Conservation (phyloP, 495 filamentous ascomycete genomes). For the Patellaria atrata region DNA sequence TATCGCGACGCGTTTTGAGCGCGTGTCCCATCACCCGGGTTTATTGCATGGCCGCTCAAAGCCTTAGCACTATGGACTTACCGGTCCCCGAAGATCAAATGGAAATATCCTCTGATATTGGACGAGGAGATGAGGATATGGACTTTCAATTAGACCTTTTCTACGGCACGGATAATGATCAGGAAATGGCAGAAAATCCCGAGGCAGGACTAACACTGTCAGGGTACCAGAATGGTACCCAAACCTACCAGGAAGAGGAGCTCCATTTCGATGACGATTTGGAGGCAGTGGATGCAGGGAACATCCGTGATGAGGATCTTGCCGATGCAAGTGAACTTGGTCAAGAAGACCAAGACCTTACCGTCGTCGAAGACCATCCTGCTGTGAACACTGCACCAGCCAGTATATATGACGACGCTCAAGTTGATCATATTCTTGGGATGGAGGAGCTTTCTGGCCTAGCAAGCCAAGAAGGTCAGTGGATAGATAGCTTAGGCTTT, state of each 20-base stretch:
- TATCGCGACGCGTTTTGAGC: constrained; percentile 7
- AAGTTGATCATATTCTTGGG: constrained; percentile 19
- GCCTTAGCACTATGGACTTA: constrained; percentile 8
- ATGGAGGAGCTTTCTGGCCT: no score
- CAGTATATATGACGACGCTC: constrained; percentile 16
- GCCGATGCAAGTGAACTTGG: constrained; percentile 7
- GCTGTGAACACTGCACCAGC: constrained; percentile 24
- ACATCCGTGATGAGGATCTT: constrained; percentile 10
- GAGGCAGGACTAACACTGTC: no score
- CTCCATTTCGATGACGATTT: constrained; percentile 32
- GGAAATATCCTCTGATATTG: constrained; percentile 38
- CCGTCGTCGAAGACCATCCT: constrained; percentile 19
- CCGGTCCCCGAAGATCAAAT: constrained; percentile 33
- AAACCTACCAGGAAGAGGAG: constrained; percentile 44
- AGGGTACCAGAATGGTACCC: no score
- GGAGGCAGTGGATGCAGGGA: constrained; percentile 8
- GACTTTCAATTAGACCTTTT: constrained; percentile 61
- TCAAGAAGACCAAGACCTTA: background rate
- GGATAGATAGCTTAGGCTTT: no score
- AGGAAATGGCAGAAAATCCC: no score
- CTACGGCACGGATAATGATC: no score
- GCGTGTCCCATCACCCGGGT: no score
- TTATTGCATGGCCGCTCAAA: no score
- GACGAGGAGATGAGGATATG: constrained; percentile 45
- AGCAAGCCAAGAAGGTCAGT: no score